Percentiles rank a stretch among this genome's conserved stretches.
Conservation (phyloP, 306 rosid genomes). For the Cicer judaicum region DNA sequence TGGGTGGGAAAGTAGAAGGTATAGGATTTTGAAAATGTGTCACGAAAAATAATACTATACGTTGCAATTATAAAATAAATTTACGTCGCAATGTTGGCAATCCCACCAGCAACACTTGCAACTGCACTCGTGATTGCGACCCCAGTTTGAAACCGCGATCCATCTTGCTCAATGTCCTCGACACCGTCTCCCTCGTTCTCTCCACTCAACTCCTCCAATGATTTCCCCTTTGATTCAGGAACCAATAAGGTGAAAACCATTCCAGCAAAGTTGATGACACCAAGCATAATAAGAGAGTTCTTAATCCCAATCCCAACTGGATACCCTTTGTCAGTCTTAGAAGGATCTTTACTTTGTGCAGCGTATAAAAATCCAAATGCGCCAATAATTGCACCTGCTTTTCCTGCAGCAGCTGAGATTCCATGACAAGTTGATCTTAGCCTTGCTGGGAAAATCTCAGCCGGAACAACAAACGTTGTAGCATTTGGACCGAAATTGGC, state of each 20-base stretch:
- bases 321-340: conserved; percentile 62
- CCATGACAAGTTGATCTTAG: conserved; percentile 86
- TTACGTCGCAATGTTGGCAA: not conserved
- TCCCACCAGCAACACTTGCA: not conserved
- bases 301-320: conserved; percentile 71
- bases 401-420: conserved; percentile 82
- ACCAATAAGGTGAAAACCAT: conserved; percentile 63
- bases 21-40: not conserved
- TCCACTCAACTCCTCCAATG: conserved; percentile 80
- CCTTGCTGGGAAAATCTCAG: conserved; percentile 84
- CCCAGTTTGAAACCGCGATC: not conserved
- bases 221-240: conserved; percentile 80
- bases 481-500: conserved; percentile 87
- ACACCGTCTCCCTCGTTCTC: conserved; percentile 53
- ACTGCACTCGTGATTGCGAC: not conserved
- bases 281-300: conserved; percentile 70
- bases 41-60: not conserved
- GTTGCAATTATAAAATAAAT: not conserved
- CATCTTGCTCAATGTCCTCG: not conserved
- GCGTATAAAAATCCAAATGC: conserved; percentile 86
- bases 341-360: conserved; percentile 53
- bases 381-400: conserved; percentile 87
- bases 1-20: not conserved
- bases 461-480: conserved; percentile 82
- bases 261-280: conserved; percentile 65